Base-by-base conservation (phyloP, 768 basidiomycete species). In the Leccinum rimulosum region DNA sequence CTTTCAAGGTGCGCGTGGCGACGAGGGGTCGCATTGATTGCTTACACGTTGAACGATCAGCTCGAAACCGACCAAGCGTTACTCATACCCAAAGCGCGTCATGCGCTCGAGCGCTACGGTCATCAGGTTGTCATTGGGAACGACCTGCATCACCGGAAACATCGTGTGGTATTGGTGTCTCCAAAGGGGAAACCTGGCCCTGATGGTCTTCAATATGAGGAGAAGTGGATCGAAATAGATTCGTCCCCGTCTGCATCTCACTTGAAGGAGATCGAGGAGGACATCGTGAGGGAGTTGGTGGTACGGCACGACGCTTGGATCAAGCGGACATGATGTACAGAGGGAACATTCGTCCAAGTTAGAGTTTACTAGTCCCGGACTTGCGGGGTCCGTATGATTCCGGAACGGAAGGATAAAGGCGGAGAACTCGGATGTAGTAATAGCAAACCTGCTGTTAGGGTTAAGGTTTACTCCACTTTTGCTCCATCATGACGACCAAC, bases 81-180 rank as follows among this genome's bases (percentile, higher is more conserved):
- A 11, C 81, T 99, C 22, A 82, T 98, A 58, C 96, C 97, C 31
- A 99, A 99, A 78, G 88, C 95, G 0, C 82, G 86, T 15, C 83
- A 81, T 9, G 93, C 97, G 2, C 83, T 98, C 35, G 87, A 93
- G 60, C 85, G 95, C 27, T 99, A 98, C 73, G 95, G 95, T 1
- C 97, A 98, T 71, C 95, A 98, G 70, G 86, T 97, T 30, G 97
- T 99, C 55, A 93, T 99, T 61, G 97, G 93, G 19, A 99, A 99
- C 73, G 89, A 94, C 61, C 85, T 99, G n/a, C 84, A 95, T 68
- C 82, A 84, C 38, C 84, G 97, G 54, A 99, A 99, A 73, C 83
- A 83, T 62, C 90, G 95, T 70, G 96, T 99, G 56, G 91, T 96
- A 6, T 90, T 98, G 67, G 89, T 99, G 31, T 90, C 91, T 19